Evolutionary conservation across 257 asterid genomes (phyloP).

Genomic region (Capsicum chinense): DNA sequence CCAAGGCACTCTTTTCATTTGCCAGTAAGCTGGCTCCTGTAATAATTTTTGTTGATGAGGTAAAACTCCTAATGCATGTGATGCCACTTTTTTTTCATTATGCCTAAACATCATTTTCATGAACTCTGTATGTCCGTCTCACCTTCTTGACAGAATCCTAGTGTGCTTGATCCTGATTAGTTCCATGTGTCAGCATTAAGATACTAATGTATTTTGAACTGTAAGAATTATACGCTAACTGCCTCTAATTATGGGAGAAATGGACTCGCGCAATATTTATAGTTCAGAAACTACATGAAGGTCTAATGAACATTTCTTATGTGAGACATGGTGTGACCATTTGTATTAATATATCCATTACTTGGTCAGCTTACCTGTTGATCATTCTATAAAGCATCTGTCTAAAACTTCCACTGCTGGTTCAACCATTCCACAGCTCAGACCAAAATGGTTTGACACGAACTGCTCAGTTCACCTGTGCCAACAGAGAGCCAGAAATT

Average conservation of each 20-base stretch:
- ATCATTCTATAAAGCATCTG: constrained; percentile 2
- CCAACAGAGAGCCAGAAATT: neutral
- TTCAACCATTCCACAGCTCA: neutral
- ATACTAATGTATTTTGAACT: neutral
- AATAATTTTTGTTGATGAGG: constrained; percentile 97
- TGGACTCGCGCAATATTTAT: neutral
- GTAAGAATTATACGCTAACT: neutral
- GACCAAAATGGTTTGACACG: constrained; percentile 11
- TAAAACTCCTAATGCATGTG: constrained; percentile 38
- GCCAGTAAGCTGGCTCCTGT: constrained; percentile 98
- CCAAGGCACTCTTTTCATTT: constrained; percentile 93
- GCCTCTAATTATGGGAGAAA: neutral
- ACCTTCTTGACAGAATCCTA: neutral
- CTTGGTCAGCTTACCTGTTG: constrained; percentile 14
- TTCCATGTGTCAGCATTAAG: constrained; percentile 8
- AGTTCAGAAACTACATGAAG: constrained; percentile 15
- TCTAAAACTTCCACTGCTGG: neutral
- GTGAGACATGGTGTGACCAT: neutral
- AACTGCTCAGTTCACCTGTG: neutral
- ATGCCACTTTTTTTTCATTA: constrained; percentile 17
- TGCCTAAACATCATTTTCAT: constrained; percentile 7
- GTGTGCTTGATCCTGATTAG: constrained; percentile 2
- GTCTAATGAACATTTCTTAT: constrained; percentile 21
- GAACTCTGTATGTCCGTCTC: constrained; percentile 2
- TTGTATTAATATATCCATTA: constrained; percentile 4